A percentile compares a stretch with the other conserved stretches of the same genome.
These are phyloP conservation scores for Penicillium sp. DNA, from an alignment of 2,329 filamentous ascomycete species.

Conservation along the genomic window DNA sequence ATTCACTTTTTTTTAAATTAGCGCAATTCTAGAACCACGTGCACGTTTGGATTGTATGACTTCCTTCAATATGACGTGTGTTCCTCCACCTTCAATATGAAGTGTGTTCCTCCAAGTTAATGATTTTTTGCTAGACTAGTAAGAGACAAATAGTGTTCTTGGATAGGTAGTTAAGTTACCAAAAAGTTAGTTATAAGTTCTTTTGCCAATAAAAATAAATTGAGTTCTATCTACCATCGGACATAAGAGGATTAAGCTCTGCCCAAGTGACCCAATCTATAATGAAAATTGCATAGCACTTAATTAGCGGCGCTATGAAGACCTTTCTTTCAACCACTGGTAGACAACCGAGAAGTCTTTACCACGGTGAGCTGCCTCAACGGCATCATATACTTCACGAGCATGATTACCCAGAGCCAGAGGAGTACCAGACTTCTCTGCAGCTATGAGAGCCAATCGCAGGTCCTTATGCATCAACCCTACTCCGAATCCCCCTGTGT, in stretches of 20 bases:
- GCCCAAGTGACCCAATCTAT: not conserved
- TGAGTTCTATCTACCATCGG: too few species aligned
- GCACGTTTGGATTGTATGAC: too few species aligned
- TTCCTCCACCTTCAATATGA: too few species aligned
- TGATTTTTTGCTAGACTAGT: too few species aligned
- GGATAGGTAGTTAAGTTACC: too few species aligned
- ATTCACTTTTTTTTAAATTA: too few species aligned
- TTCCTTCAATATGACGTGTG: too few species aligned
- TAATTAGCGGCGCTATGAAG: constrained; percentile 14
- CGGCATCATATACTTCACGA: constrained; percentile 65
- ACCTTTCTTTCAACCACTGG: constrained; percentile 57
- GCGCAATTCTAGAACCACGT: too few species aligned
- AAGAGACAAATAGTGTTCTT: too few species aligned
- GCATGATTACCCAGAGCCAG: constrained; percentile 66
- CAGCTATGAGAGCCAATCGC: constrained; percentile 69
- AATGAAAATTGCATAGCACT: not conserved
- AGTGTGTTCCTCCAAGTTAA: too few species aligned
- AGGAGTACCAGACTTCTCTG: constrained; percentile 63
- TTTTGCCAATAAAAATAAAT: too few species aligned
- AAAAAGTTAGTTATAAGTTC: too few species aligned
- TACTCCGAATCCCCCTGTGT: constrained; percentile 74
- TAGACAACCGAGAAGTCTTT: constrained; percentile 83
- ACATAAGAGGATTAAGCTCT: fast-evolving
- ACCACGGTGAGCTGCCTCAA: constrained; percentile 63
- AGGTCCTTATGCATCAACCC: constrained; percentile 80